Evolutionary conservation across 768 basidiomycete species (phyloP), one percentile per base, ranked within the genome.

Genomic region (Lanmaoa pseudosensibilis): DNA sequence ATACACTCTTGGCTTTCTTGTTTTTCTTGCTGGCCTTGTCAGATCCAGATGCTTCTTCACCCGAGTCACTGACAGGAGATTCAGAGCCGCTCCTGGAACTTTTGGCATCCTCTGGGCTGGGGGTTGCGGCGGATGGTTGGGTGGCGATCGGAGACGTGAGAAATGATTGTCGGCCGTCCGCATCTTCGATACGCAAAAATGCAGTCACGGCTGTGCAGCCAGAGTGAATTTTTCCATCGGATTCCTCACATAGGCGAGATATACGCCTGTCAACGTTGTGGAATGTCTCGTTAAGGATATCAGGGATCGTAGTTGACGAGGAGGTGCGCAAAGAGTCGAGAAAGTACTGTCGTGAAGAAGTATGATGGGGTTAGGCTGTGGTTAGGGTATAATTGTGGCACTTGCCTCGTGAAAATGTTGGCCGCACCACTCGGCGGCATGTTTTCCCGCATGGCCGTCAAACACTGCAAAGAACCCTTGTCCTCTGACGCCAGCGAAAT

Each of bases 361-460:
- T 25, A 61, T 19, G 45, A 55, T 46, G 56, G 57, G 25, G 32
- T 65, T 36, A 52, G 46, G 53, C 21, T 45, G 52, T 30, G 23
- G 34, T 41, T 21, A 45, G 33, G 16, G 27, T 50, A 41, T 6
- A 19, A 41, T 21, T 23, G 34, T 37, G 30, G 34, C 10, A 51
- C 67, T 56, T 69, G 88, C 94, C 79, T 94, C 86, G 68, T 98
- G 94, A 74, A 99, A 99, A 71, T 98, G 87, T 64, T 82, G 79
- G 41, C 97, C 97, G 73, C 97, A 98, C 95, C 96, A 98, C 72
- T 99, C 97, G 27, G 97, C 97, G 34, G 96, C 95, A 66, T 98
- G 92, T 71, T 96, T 98, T 18, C 97, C 97, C 1, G 97, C 97
- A 70, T 99, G 97, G 3, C 97, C 97, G 65, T 99, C 97, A 65